A percentile compares a stretch with the other conserved stretches of the same genome.
phyloP scores from a whole-genome alignment of 768 basidiomycete species.

The Boletus vinaceobasis region DNA sequence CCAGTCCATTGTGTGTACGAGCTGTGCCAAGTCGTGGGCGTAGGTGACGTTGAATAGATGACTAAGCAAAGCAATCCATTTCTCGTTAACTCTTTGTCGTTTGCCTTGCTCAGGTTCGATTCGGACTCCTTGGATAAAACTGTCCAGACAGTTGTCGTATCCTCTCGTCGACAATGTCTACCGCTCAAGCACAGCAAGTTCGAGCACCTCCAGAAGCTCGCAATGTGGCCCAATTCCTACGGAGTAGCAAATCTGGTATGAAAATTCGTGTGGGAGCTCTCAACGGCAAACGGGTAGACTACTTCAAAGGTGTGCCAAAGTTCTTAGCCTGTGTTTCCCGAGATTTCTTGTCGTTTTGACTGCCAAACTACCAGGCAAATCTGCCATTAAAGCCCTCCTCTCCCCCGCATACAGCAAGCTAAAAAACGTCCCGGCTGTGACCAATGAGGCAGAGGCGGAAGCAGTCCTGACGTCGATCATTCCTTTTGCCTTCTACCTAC shows the following conservation, averaged over 20 bases:
- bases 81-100: not conserved
- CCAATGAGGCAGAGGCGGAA: slow-evolving; percentile 72
- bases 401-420: slow-evolving; percentile 90
- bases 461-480: slow-evolving; percentile 66
- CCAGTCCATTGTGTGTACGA: too few relatives aligned
- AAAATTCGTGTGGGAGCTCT: slow-evolving; percentile 88
- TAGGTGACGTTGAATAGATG: not conserved
- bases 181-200: slow-evolving; percentile 63
- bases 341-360: not conserved
- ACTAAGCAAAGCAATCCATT: slow-evolving; percentile 12
- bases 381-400: slow-evolving; percentile 86
- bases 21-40: too few relatives aligned
- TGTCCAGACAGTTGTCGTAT: not conserved
- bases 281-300: slow-evolving; percentile 93
- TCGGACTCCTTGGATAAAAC: not conserved
- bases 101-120: not conserved
- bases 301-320: slow-evolving; percentile 82
- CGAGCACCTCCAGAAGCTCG: slow-evolving; percentile 78
- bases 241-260: slow-evolving; percentile 81
- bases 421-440: slow-evolving; percentile 72
- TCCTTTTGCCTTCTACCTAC: slow-evolving; percentile 88
- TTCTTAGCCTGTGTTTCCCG: not conserved
- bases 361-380: slow-evolving; percentile 63
- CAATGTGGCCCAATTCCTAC: slow-evolving; percentile 82
- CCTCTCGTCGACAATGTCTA: slow-evolving; percentile 30